phyloP scores from a whole-genome alignment of 1,284 basidiomycete genomes.

The Ganoderma boninense region DNA sequence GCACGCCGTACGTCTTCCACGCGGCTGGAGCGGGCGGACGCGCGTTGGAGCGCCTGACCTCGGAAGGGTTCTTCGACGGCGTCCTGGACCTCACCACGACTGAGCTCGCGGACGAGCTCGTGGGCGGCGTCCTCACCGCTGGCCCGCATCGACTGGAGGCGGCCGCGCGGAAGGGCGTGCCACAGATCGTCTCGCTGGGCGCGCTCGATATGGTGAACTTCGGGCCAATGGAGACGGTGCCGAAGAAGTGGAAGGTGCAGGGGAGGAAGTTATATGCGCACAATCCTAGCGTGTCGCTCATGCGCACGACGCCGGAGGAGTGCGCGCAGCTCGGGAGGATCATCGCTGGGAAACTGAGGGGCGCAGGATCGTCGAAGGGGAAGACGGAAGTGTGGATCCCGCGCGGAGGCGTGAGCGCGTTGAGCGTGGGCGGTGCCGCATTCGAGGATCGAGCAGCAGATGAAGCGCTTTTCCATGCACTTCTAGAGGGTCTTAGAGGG shows the following conservation, averaged over 20 bases:
- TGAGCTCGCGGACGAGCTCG: constrained; percentile 37
- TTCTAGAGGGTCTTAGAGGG: constrained; percentile 22
- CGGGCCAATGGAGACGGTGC: constrained; percentile 33
- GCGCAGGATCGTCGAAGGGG: constrained; percentile 15
- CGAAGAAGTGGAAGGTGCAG: constrained; percentile 22
- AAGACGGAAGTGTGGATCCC: constrained; percentile 34
- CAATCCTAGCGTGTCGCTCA: constrained; percentile 33
- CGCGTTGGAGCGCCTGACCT: constrained; percentile 32
- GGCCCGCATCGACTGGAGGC: constrained; percentile 34
- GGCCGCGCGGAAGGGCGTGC: constrained; percentile 29
- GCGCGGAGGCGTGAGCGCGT: constrained; percentile 29
- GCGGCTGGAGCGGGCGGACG: constrained; percentile 36
- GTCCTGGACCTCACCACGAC: constrained; percentile 39
- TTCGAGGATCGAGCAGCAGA: constrained; percentile 33
- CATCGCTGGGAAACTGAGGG: constrained; percentile 29
- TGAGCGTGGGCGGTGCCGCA: constrained; percentile 25
- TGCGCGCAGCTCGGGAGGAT: constrained; percentile 30
- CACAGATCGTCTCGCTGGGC: constrained; percentile 37
- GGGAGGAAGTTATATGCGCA: constrained; percentile 30
- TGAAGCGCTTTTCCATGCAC: constrained; percentile 23
- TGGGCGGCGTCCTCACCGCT: constrained; percentile 36
- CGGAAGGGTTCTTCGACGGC: constrained; percentile 33
- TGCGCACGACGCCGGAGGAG: constrained; percentile 34
- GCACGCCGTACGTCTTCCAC: constrained; percentile 38
- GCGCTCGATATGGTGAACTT: constrained; percentile 38